Conservation (phyloP, 2,329 filamentous ascomycete genomes). For the Fusarium euwallaceae region DNA sequence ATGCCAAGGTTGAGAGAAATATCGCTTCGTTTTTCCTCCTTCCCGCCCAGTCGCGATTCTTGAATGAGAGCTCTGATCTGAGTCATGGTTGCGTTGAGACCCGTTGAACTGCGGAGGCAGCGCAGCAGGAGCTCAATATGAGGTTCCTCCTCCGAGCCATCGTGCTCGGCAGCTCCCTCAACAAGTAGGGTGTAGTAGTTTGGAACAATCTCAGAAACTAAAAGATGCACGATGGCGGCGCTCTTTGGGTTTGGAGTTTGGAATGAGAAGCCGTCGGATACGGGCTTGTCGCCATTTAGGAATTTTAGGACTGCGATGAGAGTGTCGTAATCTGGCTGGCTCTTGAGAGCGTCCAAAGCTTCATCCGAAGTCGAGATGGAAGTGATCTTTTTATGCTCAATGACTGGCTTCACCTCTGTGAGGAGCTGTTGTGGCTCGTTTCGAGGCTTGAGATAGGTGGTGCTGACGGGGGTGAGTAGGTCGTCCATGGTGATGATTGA, state of each 20-base stretch:
- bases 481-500: constrained; percentile 63
- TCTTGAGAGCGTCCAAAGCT: constrained; percentile 70
- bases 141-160: constrained; percentile 6
- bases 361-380: constrained; percentile 58
- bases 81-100: constrained; percentile 82
- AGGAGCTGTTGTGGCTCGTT: constrained; percentile 54
- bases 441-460: constrained; percentile 59
- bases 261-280: constrained; percentile 42
- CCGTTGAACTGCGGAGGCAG: constrained; percentile 80
- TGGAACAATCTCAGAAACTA: constrained; percentile 81
- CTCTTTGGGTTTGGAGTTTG: constrained; percentile 71
- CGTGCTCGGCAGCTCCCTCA: constrained; percentile 53
- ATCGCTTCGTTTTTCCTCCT: constrained; percentile 57
- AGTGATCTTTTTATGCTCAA: constrained; percentile 7
- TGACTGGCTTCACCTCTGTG: constrained; percentile 51
- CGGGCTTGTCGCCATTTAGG: constrained; percentile 54
- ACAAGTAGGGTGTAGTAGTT: constrained; percentile 82
- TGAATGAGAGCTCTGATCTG: constrained; percentile 74
- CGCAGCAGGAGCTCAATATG: constrained; percentile 65
- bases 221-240: constrained; percentile 79
- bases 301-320: constrained; percentile 67
- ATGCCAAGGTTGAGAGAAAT: constrained; percentile 59
- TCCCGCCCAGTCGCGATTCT: constrained; percentile 58
- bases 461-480: constrained; percentile 67
- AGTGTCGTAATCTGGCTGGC: constrained; percentile 71